Evolutionary conservation across 352 stramenopile species (phyloP).

Genomic region (Phytophthora sp.): DNA sequence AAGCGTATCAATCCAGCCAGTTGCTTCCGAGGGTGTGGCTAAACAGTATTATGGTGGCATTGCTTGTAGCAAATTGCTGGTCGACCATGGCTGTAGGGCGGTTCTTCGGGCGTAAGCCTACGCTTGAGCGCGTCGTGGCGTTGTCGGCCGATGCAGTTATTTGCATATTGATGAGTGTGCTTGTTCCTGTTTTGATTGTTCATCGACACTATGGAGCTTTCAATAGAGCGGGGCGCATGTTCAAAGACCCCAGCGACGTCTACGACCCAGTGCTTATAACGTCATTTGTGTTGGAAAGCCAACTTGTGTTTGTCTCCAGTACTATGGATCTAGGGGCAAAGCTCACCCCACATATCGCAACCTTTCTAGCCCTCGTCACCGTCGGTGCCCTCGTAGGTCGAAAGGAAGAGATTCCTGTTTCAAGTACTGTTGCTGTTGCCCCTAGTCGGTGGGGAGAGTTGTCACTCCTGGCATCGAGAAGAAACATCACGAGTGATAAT

Average conservation of each 20-base stretch:
- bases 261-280: constrained; percentile 3
- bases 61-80: constrained; percentile 50
- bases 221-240: neutral
- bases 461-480: too few relatives aligned
- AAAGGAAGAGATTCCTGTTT: too few relatives aligned
- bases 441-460: too few relatives aligned
- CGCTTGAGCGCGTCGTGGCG: neutral
- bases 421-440: too few relatives aligned
- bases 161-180: neutral
- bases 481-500: too few relatives aligned
- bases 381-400: too few relatives aligned
- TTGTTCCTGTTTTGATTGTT: neutral
- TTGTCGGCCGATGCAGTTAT: neutral
- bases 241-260: neutral
- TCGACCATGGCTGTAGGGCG: constrained; percentile 52
- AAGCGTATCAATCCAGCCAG: constrained; percentile 17
- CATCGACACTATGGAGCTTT: neutral
- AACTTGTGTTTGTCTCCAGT: neutral
- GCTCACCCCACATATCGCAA: neutral
- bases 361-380: neutral
- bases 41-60: constrained; percentile 19
- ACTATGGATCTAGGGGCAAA: neutral
- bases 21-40: constrained; percentile 20
- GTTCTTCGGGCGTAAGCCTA: constrained; percentile 16
- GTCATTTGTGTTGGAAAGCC: neutral